Conservation (phyloP, 2,329 filamentous ascomycete genomes). For the Gaeumannomyces sp. region DNA sequence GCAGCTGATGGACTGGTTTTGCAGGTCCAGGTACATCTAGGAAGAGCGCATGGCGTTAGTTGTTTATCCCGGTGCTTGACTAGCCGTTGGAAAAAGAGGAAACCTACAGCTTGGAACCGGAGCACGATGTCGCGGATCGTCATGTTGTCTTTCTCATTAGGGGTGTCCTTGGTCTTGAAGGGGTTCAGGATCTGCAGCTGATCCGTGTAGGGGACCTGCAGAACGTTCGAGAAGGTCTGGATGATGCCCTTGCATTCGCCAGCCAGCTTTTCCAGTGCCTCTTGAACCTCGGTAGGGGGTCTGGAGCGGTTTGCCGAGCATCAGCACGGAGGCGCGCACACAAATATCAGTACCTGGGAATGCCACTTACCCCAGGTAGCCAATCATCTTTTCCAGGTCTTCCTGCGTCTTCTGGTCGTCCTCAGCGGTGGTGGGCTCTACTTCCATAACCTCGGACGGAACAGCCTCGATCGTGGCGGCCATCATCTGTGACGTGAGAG, state of each 20-base stretch:
- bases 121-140: not conserved
- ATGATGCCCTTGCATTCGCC: not conserved
- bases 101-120: not conserved
- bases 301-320: not conserved
- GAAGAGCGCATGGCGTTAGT: not conserved
- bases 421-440: not conserved
- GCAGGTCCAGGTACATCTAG: not conserved
- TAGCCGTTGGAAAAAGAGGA: not conserved
- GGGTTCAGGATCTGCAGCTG: not conserved
- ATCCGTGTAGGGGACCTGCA: not conserved
- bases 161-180: not conserved
- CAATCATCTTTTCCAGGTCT: not conserved
- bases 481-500: not conserved
- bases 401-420: not conserved
- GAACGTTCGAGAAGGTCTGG: not conserved
- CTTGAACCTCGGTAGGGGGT: not conserved
- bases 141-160: not conserved
- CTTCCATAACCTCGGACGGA: not conserved
- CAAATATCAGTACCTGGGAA: not conserved
- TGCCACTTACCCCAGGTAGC: not conserved
- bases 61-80: not conserved
- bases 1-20: not conserved
- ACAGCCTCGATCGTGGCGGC: not conserved
- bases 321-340: not conserved
- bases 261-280: not conserved